These are phyloP conservation scores for Mycena kentingensis DNA, from an alignment of 768 basidiomycete genomes.

Conservation along the genomic window DNA sequence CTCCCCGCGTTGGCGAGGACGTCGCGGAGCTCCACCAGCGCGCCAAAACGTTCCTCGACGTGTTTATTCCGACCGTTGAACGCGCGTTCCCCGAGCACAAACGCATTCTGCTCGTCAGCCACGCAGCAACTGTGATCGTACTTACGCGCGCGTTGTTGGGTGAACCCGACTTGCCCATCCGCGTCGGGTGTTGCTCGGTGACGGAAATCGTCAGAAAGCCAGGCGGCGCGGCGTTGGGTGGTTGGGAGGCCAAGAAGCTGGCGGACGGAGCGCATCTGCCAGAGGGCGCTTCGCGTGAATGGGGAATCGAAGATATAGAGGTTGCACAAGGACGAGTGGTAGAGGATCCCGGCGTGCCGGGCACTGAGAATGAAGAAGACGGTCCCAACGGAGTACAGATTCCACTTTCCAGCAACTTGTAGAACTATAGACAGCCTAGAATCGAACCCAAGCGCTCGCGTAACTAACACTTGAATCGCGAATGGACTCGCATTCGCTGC, in stretches of 20 bases:
- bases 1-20: slow-evolving; percentile 73
- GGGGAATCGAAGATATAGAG: slow-evolving; percentile 80
- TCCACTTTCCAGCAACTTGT: slow-evolving; percentile 40
- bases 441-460: slow-evolving; percentile 81
- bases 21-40: slow-evolving; percentile 65
- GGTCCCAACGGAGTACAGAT: slow-evolving; percentile 58
- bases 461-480: slow-evolving; percentile 94
- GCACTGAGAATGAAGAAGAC: slow-evolving; percentile 60
- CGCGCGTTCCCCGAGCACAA: slow-evolving; percentile 46
- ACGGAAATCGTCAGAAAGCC: slow-evolving; percentile 50
- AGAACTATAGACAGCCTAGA: slow-evolving; percentile 39
- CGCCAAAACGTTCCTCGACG: slow-evolving; percentile 48
- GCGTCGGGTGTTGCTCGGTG: slow-evolving; percentile 77
- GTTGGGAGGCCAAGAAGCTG: slow-evolving; percentile 49
- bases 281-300: slow-evolving; percentile 64
- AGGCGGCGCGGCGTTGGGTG: slow-evolving; percentile 36
- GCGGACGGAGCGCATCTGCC: slow-evolving; percentile 62
- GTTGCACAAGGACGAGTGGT: slow-evolving; percentile 69
- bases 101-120: slow-evolving; percentile 64
- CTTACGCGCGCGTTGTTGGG: slow-evolving; percentile 61
- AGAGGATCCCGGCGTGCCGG: slow-evolving; percentile 69
- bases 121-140: slow-evolving; percentile 75
- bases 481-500: slow-evolving; percentile 67
- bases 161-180: slow-evolving; percentile 51
- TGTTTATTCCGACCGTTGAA: slow-evolving; percentile 55